Conservation (phyloP, 225 moss, liverwort and hornwort genomes). For the Antitrichia curtipendula region DNA sequence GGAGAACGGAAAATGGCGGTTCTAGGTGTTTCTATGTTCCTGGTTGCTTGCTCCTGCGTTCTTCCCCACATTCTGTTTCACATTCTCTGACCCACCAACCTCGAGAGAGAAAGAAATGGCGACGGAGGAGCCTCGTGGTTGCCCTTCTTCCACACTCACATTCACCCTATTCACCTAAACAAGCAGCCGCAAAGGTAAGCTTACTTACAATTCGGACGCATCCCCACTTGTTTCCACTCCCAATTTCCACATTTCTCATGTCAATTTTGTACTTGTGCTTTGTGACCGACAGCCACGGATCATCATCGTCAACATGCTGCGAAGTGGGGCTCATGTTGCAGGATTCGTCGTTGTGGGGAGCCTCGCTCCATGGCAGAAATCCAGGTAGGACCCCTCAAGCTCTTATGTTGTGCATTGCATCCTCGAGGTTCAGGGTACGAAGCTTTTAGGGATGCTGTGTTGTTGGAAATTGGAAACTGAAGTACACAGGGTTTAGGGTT, state of each 20-base stretch:
- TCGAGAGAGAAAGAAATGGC: background rate
- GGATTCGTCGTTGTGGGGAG: background rate
- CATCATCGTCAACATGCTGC: background rate
- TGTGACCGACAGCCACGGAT: background rate
- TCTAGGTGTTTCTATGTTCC: background rate
- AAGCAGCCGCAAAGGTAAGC: background rate
- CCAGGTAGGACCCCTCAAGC: background rate
- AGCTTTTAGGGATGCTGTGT: background rate
- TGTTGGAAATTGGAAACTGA: background rate
- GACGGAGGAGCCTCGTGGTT: background rate
- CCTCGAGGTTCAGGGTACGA: background rate
- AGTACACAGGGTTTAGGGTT: background rate
- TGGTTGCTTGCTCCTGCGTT: background rate
- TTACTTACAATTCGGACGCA: background rate
- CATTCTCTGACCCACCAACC: too few relatives aligned
- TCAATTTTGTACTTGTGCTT: background rate
- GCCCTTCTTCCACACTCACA: background rate
- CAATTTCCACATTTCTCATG: background rate
- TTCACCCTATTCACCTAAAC: background rate
- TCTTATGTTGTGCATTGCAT: background rate
- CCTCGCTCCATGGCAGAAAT: background rate
- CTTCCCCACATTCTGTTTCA: background rate
- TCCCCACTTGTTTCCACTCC: background rate
- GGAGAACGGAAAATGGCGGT: background rate
- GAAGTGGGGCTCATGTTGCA: background rate